Evolutionary conservation across 257 asterid species (phyloP).

Genomic region (Capsicum baccatum): DNA sequence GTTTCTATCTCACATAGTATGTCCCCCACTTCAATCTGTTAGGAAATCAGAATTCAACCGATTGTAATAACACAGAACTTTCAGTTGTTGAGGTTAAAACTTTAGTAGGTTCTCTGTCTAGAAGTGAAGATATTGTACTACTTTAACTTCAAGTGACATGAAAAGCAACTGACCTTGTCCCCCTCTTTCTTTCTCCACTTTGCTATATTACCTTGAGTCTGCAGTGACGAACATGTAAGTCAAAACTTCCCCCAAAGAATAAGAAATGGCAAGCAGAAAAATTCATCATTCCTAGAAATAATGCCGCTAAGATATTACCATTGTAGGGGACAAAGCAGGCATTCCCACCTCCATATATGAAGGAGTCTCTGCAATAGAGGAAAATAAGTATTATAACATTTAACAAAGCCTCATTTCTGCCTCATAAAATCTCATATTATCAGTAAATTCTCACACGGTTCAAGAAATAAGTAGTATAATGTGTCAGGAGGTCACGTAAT

Average conservation of each 20-base stretch:
- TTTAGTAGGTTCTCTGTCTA: not conserved
- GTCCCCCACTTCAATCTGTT: conserved; percentile 94
- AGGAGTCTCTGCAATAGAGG: conserved; percentile 65
- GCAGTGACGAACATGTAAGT: conserved; percentile 43
- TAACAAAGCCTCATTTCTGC: conserved; percentile 1
- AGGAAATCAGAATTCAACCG: conserved; percentile 38
- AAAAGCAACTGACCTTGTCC: conserved; percentile 77
- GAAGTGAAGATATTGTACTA: not conserved
- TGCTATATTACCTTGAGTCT: conserved; percentile 96
- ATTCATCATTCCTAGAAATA: conserved; percentile 11
- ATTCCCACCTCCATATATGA: conserved; percentile 71
- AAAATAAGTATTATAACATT: conserved; percentile 22
- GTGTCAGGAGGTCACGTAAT: not conserved
- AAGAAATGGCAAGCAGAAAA: conserved; percentile 8
- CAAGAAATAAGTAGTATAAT: conserved; percentile 8
- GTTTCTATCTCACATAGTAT: conserved; percentile 96
- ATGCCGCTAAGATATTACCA: conserved; percentile 60
- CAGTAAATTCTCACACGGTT: conserved; percentile 12
- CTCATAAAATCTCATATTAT: conserved; percentile 14
- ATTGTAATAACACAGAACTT: not conserved
- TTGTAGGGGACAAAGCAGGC: conserved; percentile 99
- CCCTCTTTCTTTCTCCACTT: conserved; percentile 97
- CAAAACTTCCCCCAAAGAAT: conserved; percentile 17
- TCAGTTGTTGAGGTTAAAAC: not conserved
- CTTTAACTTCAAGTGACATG: conserved; percentile 21